Base-by-base conservation (phyloP, 805 yeast species). In the Candida methanosorbosa region DNA sequence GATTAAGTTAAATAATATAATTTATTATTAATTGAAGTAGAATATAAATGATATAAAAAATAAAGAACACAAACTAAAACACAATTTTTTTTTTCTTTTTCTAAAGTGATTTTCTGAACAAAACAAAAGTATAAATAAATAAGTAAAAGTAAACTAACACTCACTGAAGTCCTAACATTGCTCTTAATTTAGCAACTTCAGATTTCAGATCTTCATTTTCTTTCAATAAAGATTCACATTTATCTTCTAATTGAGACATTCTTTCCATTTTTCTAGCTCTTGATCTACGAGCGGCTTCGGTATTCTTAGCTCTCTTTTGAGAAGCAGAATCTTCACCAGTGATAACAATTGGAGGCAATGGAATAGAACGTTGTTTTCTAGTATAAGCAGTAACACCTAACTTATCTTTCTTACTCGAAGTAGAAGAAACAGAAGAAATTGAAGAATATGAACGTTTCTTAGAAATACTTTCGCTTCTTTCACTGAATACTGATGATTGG, bases 241-340 rank as follows among this genome's bases (percentile, higher is more conserved):
- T 77, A 18, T 60, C 74, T 61, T 88, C 97, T 55, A 88, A 66
- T 56, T 84, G 90, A 40, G 61, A 49, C 85, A 88, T 82, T 58
- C 94, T 75, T 57, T 83, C 83, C 78, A 82, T 78, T 61, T 88
- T 86, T 57, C 95, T 77, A 18, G 96, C 96, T 52, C 97, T 71
- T 19, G 95, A 86, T 54, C 96, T 75, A 59, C 97, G 78, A 7
- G 97, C 97, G 46, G 97, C 97, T 56, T 87, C 95, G n/a, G 90
- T 90, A 71, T 92, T 90, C 61, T 90, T 79, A 8, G 97, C 97
- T 56, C 97, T 79, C 66, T 90, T 90, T 49, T 82, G 57, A 30
- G 85, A 74, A 38, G 70, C 72, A n/a, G 80, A 74, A 57, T 87
- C 95, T 32, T 56, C 61, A 18, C 65, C 56, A 30, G 70, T 72